phyloP scores from a whole-genome alignment of 306 rosid genomes.

The Rubus idaeus region DNA sequence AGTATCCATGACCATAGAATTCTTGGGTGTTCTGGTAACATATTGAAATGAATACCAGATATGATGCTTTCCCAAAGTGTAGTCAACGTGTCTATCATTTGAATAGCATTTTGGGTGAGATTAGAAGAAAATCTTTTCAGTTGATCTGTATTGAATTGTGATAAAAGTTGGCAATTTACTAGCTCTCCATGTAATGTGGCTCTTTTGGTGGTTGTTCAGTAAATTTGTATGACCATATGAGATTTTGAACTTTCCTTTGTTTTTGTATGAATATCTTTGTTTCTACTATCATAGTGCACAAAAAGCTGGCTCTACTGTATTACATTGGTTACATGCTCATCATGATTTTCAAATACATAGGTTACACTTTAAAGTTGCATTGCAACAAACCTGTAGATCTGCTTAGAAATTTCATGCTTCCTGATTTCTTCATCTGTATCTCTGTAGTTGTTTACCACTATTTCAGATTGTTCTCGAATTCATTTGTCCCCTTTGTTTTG shows the following conservation, averaged over 20 bases:
- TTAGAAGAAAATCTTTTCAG: neutral
- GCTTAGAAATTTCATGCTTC: neutral
- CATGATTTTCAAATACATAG: neutral
- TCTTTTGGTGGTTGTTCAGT: neutral
- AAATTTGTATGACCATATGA: neutral
- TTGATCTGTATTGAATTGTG: neutral
- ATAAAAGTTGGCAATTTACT: neutral
- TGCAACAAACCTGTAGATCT: neutral
- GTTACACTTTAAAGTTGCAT: neutral
- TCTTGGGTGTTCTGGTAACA: neutral
- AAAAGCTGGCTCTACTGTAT: neutral
- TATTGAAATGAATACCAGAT: neutral
- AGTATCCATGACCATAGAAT: neutral
- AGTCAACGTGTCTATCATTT: neutral
- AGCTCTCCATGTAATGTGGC: neutral
- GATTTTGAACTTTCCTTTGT: neutral
- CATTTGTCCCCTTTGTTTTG: constrained; percentile 17
- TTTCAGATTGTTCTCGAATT: constrained; percentile 7
- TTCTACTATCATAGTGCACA: neutral
- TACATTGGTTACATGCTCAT: neutral
- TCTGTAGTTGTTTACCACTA: neutral
- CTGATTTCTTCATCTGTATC: neutral
- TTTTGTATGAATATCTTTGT: neutral
- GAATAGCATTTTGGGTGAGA: neutral
- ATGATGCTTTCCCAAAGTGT: neutral